Base-by-base conservation (phyloP, 257 asterid genomes). In the Solanum megistacrolobum region DNA sequence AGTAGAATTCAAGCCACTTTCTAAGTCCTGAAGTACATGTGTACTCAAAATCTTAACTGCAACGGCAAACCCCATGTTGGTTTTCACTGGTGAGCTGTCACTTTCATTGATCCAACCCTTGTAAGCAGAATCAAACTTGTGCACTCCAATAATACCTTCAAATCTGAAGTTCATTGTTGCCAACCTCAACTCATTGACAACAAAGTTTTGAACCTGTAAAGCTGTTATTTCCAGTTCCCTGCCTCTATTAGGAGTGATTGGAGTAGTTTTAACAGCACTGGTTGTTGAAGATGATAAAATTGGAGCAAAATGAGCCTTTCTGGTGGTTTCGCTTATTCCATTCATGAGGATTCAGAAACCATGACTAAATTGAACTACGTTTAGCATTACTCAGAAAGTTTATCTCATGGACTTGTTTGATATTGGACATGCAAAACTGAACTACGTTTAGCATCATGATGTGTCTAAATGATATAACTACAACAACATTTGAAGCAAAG, bases 1-100 rank as follows among this genome's bases (percentile, higher is more conserved):
- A 48, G 1, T 41, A 60, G 25, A 92, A 10, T 92, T 94, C 98
- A 41, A 95, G 94, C 96, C 99, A 96, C 92, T 90, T 89, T 94
- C 98, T 93, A 87, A 95, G 99, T 87, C 99, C 98, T 96, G 99
- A 87, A 95, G 95, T 27, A 39, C 98, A 36, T 93, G 92, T 9
- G 93, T 97, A 89, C 95, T 95, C 52, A 96, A 95, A 72, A 95
- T 94, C 88, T 96, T 96, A 29, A 95, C 98, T 6, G 98, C 98
- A 88, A 94, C 98, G 4, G 97, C 83, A 58, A 95, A 41, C 92
- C 34, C 98, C 98, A 23, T 87, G 41, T 97, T 97, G 96, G 43
- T 94, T 90, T 91, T 94, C 58, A 93, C 98, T 2, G 97, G 95
- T 6, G 95, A 90, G 86, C 73, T 89, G 41, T 94, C 94, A 78